Evolutionary conservation across 2,329 filamentous ascomycete genomes (phyloP), one percentile per base, ranked within the genome.

Genomic region (Pseudocercospora fuligena): DNA sequence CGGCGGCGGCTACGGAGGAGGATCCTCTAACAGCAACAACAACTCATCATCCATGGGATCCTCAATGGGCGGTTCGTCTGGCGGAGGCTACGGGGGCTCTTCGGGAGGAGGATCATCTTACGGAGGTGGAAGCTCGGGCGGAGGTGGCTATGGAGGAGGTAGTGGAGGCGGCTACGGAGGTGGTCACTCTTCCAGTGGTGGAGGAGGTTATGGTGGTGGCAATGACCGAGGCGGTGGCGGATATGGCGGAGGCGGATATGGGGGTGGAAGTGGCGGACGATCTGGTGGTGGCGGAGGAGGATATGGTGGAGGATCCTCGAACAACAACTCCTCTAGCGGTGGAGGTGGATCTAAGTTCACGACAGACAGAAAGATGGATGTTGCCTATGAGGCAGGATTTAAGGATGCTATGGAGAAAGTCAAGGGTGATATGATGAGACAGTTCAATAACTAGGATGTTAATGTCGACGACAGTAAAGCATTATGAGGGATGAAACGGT

Each of bases 381-480:
- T 69, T 19, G 66, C 66, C 25, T 69, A 69, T 16, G 66, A 69
- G 61, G 66, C 66, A 29, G 66, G 66, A 47, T 69, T 64, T 64
- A 69, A 69, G 64, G 66, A 69, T 54, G 66, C 66, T 33, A 69
- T 69, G 66, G 66, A 69, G 40, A 69, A 69, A 43, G 64, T 66
- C 51, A 69, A 69, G 54, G 46, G 31, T 33, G 66, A 69, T 25
- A 69, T 69, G 66, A 69, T 69, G 66, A 62, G 61, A 29, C 62
- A 66, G 47, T 66, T 66, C 49, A 61, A 61, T 51, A 66, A 66
- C 56, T 56, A 11, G 14, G 16, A 9, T 16, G n/a, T 56, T n/a
- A 12, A 43, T 29, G 16, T 56, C 23, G 27, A 29, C 27, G 51
- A 56, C 51, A 56, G 27, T 19, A 56, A 56, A 27, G 47, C 40